Evolutionary conservation across 1,139 yeast genomes (phyloP).

Genomic region (Yamadazyma diddensiae): DNA sequence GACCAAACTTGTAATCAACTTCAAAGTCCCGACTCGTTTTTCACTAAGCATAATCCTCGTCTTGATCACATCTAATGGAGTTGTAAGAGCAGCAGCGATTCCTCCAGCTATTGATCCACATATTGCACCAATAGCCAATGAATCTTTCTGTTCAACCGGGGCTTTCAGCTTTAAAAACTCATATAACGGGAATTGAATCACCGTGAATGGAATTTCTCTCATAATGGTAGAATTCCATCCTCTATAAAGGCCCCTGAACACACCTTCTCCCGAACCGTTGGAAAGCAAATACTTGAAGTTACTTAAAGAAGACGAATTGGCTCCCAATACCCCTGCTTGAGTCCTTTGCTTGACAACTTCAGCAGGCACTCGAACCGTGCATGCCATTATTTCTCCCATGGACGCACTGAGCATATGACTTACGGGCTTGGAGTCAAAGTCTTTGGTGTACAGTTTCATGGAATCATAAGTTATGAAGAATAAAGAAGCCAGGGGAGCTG

Average conservation of each 20-base stretch:
- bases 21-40: conserved; percentile 43
- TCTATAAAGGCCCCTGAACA: conserved; percentile 73
- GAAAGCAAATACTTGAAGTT: conserved; percentile 58
- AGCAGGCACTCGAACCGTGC: conserved; percentile 92
- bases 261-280: conserved; percentile 70
- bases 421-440: conserved; percentile 32
- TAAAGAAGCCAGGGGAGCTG: conserved; percentile 90
- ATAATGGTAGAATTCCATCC: conserved; percentile 92
- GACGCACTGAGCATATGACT: conserved; percentile 86
- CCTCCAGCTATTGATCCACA: conserved; percentile 97
- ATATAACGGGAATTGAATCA: conserved; percentile 91
- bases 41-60: conserved; percentile 83
- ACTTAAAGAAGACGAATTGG: conserved; percentile 60
- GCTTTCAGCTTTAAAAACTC: conserved; percentile 70
- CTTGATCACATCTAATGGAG: conserved; percentile 90
- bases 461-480: conserved; percentile 89
- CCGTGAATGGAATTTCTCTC: conserved; percentile 94
- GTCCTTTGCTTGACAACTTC: conserved; percentile 95
- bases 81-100: conserved; percentile 87
- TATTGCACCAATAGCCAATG: conserved; percentile 78
- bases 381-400: conserved; percentile 88
- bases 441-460: conserved; percentile 53
- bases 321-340: conserved; percentile 57
- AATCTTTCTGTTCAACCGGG: conserved; percentile 33
- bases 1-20: conserved; percentile 46